Conservation (phyloP, 1,284 basidiomycete species). For the Athelia psychrophila region DNA sequence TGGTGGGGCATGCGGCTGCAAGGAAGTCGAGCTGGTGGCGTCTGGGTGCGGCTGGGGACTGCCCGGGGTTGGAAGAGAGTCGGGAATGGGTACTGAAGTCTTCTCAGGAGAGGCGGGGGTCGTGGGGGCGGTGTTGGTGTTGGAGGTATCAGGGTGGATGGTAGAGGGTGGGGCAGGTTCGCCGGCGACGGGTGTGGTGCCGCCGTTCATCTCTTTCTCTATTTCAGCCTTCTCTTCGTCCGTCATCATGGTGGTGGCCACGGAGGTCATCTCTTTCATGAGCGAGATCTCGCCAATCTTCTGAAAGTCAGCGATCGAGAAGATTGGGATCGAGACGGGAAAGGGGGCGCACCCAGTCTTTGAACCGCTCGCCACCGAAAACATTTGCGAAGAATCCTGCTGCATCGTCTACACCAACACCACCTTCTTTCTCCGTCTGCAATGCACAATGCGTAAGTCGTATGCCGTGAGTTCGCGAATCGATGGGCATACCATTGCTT, state of each 20-base stretch:
- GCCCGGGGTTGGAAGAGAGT: slow-evolving; percentile 12
- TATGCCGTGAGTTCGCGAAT: slow-evolving; percentile 4
- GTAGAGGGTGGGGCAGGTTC: slow-evolving; percentile 9
- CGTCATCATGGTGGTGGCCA: slow-evolving; percentile 79
- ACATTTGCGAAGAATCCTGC: slow-evolving; percentile 90
- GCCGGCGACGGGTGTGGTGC: slow-evolving; percentile 15
- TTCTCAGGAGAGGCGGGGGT: slow-evolving; percentile 9
- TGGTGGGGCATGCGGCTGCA: background rate
- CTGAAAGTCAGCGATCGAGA: background rate
- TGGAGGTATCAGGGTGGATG: slow-evolving; percentile 5
- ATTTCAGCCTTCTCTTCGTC: slow-evolving; percentile 92
- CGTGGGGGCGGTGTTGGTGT: slow-evolving; percentile 9
- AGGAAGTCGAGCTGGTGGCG: slow-evolving; percentile 9
- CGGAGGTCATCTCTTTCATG: slow-evolving; percentile 86
- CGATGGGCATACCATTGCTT: slow-evolving; percentile 61
- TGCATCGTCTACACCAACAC: slow-evolving; percentile 76
- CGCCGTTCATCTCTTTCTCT: slow-evolving; percentile 66
- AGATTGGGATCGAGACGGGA: background rate
- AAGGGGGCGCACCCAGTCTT: slow-evolving; percentile 70
- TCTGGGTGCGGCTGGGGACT: slow-evolving; percentile 19
- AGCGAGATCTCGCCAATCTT: slow-evolving; percentile 92
- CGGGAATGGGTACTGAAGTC: no score
- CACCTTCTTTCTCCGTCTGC: slow-evolving; percentile 71
- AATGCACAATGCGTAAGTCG: slow-evolving; percentile 2
- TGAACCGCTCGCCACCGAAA: slow-evolving; percentile 87